Evolutionary conservation across 257 asterid species (phyloP).

Genomic region (Nicotiana tomentosiformis): DNA sequence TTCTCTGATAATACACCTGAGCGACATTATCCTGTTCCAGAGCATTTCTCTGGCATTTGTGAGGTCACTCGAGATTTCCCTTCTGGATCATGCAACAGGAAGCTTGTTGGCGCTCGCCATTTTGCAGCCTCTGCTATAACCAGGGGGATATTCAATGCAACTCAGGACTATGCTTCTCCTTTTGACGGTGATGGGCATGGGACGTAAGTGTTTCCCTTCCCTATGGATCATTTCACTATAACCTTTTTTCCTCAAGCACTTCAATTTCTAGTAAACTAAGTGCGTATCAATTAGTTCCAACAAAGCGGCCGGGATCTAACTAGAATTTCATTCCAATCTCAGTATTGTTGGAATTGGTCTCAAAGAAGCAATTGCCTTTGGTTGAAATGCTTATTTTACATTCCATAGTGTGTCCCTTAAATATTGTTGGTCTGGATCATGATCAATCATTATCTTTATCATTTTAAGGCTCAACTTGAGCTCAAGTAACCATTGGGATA

Average conservation of each 20-base stretch:
- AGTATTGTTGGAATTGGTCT: not conserved
- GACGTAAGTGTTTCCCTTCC: constrained; percentile 56
- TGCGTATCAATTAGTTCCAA: not conserved
- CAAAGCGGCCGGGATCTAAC: not conserved
- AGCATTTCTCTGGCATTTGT: constrained; percentile 85
- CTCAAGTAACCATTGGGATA: not conserved
- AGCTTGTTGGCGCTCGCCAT: constrained; percentile 97
- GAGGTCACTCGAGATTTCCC: constrained; percentile 96
- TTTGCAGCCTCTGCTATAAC: constrained; percentile 98
- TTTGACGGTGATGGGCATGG: constrained; percentile 98
- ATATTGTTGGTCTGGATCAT: not conserved
- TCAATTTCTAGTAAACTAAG: not conserved
- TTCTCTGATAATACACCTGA: constrained; percentile 62
- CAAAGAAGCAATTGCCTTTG: not conserved
- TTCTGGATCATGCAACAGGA: constrained; percentile 96
- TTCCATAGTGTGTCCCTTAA: not conserved
- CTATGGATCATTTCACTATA: not conserved
- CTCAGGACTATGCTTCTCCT: constrained; percentile 96
- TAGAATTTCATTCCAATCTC: not conserved
- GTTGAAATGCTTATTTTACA: not conserved
- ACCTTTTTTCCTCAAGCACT: not conserved
- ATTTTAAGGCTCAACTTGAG: not conserved
- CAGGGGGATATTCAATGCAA: constrained; percentile 92
- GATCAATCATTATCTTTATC: not conserved
- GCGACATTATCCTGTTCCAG: constrained; percentile 71